Percentiles rank a stretch among this genome's conserved stretches.
Evolutionary conservation across 148 eudicot genomes (phyloP).

Genomic region (Talinum fruticosum): DNA sequence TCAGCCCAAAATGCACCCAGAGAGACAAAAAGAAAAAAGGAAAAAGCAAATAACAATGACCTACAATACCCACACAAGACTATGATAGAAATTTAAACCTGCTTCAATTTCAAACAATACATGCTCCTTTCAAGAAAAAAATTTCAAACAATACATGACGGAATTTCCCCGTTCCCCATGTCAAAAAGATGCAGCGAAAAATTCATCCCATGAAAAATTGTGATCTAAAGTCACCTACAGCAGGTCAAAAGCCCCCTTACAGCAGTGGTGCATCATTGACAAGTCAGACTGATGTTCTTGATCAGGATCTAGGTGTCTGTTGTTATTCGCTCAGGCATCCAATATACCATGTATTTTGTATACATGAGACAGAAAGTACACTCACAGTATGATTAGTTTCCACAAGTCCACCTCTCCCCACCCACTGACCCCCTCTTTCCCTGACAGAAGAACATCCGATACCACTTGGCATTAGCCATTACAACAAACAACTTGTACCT

Average conservation of each 20-base stretch:
- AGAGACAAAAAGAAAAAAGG: not conserved
- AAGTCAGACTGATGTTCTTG: not conserved
- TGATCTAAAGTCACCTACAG: not conserved
- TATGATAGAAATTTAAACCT: not conserved
- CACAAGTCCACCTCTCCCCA: not conserved
- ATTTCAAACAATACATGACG: not conserved
- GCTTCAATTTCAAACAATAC: not conserved
- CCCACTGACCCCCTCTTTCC: too few relatives aligned
- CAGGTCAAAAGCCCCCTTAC: not conserved
- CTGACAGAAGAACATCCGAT: not conserved
- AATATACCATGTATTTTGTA: not conserved
- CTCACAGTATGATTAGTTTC: not conserved
- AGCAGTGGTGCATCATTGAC: not conserved
- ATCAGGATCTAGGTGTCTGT: not conserved
- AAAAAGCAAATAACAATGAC: not conserved
- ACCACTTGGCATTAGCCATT: not conserved
- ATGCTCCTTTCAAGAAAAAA: too few relatives aligned
- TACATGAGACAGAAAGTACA: not conserved
- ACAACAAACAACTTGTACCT: not conserved
- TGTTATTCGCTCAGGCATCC: not conserved
- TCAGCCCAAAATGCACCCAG: not conserved
- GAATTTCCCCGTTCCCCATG: not conserved
- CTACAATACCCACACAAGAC: not conserved
- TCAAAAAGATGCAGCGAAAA: not conserved
- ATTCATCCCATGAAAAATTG: not conserved